Evolutionary conservation across 148 eudicot genomes (phyloP).

Genomic region (Nepenthes gracilis): DNA sequence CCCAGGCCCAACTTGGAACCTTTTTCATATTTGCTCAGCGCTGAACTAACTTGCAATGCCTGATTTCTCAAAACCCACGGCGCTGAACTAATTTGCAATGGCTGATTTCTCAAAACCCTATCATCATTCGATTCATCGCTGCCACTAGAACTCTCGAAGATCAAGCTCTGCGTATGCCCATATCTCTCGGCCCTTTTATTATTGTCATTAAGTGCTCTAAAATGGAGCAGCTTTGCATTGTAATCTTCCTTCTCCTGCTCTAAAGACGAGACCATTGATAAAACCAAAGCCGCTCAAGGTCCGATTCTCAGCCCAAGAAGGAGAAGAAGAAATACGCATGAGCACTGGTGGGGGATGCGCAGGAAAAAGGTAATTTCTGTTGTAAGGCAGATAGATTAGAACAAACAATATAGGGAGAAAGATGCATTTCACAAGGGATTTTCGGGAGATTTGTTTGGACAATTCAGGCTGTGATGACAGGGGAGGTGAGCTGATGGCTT

Average conservation of each 20-base stretch:
- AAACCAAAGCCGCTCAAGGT: not conserved
- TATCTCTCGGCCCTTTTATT: not conserved
- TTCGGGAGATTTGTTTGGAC: no score
- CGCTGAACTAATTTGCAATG: not conserved
- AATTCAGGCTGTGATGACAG: no score
- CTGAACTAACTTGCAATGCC: conserved; percentile 1
- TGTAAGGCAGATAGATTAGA: no score
- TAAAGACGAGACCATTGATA: not conserved
- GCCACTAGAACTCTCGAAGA: conserved; percentile 1
- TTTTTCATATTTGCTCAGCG: conserved; percentile 2
- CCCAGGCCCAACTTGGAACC: conserved; percentile 6
- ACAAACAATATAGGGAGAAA: no score
- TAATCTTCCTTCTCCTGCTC: conserved; percentile 8
- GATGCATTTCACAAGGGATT: no score
- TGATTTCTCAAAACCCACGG: conserved; percentile 4
- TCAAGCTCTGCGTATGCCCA: conserved; percentile 8
- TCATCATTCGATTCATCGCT: conserved; percentile 1
- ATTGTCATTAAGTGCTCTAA: conserved; percentile 3
- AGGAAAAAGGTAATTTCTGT: no score
- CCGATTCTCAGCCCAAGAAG: no score
- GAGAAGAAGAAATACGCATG: no score
- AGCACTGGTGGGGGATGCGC: no score
- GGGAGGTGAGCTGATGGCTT: no score
- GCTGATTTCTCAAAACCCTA: conserved; percentile 5
- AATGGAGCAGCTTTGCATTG: conserved; percentile 7